Conservation (phyloP, 176 grass and related monocot genomes). For the Paspalum notatum region DNA sequence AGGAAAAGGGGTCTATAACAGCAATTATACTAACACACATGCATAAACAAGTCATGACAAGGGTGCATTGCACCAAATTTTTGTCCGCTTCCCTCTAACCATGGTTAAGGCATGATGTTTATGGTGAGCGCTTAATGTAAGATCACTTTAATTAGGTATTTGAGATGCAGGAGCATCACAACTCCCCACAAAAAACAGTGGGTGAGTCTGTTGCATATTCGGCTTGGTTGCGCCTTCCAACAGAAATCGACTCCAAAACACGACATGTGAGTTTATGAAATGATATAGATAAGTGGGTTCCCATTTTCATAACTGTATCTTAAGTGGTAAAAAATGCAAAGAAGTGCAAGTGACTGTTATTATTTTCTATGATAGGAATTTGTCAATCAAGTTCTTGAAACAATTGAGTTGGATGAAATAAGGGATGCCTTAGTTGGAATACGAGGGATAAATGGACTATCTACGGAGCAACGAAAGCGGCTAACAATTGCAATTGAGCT, state of each 20-base stretch:
- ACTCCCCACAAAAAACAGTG: slow-evolving; percentile 74
- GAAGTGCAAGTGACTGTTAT: not conserved
- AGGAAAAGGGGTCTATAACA: too few species aligned
- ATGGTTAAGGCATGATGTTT: too few species aligned
- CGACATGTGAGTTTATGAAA: slow-evolving; percentile 55
- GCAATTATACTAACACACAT: too few species aligned
- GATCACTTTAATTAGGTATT: too few species aligned
- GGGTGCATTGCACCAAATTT: too few species aligned
- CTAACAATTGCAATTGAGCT: slow-evolving; percentile 78
- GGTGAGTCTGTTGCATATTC: slow-evolving; percentile 76
- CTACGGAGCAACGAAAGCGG: slow-evolving; percentile 71
- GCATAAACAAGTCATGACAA: too few species aligned
- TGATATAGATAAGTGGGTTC: not conserved
- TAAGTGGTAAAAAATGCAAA: not conserved
- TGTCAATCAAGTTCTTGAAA: slow-evolving; percentile 76
- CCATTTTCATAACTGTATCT: not conserved
- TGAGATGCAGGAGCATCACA: too few species aligned
- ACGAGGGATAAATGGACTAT: slow-evolving; percentile 61
- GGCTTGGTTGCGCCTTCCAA: slow-evolving; percentile 71
- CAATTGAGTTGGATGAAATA: slow-evolving; percentile 76
- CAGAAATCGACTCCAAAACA: slow-evolving; percentile 56
- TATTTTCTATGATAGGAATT: slow-evolving; percentile 55
- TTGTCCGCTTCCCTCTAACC: too few species aligned
- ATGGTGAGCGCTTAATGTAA: too few species aligned
- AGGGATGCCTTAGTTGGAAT: slow-evolving; percentile 69